Conservation (phyloP, 768 basidiomycete genomes). For the Psilocybe cyanescens region DNA sequence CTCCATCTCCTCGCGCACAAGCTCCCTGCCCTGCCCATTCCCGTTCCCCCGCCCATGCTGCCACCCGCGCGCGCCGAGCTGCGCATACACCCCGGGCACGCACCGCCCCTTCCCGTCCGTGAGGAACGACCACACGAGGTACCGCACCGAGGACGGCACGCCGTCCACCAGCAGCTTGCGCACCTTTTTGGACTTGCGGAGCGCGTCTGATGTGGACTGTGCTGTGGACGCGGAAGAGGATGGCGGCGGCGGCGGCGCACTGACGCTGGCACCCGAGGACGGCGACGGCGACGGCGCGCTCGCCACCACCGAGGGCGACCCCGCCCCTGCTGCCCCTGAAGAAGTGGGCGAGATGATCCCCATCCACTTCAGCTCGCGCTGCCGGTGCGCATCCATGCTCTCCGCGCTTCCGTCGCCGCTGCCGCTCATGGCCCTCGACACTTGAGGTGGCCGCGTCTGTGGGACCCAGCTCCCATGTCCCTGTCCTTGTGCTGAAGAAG, state of each 20-base stretch:
- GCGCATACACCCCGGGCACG: constrained; percentile 70
- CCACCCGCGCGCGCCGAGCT: constrained; percentile 45
- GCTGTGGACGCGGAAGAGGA: too few species aligned
- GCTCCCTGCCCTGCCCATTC: constrained; percentile 38
- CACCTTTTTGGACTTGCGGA: constrained; percentile 78
- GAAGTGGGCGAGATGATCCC: constrained; percentile 56
- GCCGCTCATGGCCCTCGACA: too few species aligned
- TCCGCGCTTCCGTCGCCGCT: neutral
- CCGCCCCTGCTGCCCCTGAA: constrained; percentile 52
- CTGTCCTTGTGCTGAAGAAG: neutral
- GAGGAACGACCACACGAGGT: constrained; percentile 82
- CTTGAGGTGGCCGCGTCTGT: neutral
- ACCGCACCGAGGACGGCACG: constrained; percentile 83
- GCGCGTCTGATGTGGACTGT: neutral
- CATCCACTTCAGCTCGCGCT: constrained; percentile 82
- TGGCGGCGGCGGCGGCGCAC: too few species aligned
- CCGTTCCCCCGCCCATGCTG: constrained; percentile 41
- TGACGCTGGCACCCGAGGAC: too few species aligned
- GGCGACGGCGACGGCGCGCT: neutral
- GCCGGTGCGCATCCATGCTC: constrained; percentile 65
- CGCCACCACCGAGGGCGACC: neutral
- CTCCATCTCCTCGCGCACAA: constrained; percentile 48
- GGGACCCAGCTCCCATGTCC: neutral
- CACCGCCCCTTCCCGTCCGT: constrained; percentile 76
- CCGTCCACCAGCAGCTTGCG: constrained; percentile 75